Percentiles rank a stretch among this genome's conserved stretches.
These are phyloP conservation scores for Mortierella sp. DNA, from an alignment of 371 early-diverging fungal genomes.

Conservation along the genomic window DNA sequence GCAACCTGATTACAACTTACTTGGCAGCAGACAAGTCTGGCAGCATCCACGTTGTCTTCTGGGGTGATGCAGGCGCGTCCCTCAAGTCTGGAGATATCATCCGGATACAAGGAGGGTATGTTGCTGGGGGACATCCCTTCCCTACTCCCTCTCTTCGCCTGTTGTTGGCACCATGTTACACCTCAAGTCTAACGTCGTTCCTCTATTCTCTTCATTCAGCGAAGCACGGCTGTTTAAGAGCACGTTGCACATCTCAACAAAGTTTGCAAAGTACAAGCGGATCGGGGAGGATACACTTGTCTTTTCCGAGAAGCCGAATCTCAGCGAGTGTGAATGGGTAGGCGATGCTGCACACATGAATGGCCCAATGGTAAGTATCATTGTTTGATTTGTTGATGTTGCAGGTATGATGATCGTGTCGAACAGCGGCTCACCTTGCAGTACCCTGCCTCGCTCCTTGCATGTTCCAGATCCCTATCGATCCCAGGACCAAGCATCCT, in stretches of 20 bases:
- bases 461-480: constrained; percentile 9
- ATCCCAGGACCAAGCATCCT: constrained; percentile 5
- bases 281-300: constrained; percentile 39
- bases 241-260: constrained; percentile 25
- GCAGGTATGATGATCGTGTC: not conserved
- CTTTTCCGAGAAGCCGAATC: constrained; percentile 34
- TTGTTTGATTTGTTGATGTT: too few species aligned
- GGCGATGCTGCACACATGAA: constrained; percentile 17
- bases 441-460: not conserved
- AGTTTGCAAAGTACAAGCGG: constrained; percentile 30
- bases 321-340: constrained; percentile 47
- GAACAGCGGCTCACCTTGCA: not conserved
- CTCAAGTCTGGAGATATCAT: constrained; percentile 33
- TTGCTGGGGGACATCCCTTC: too few species aligned
- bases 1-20: constrained; percentile 32
- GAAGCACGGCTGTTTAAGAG: constrained; percentile 36
- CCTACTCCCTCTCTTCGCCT: not conserved
- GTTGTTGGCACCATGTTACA: not conserved
- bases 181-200: not conserved
- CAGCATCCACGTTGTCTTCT: constrained; percentile 32
- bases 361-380: constrained; percentile 29
- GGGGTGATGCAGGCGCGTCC: constrained; percentile 23
- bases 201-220: constrained; percentile 7
- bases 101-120: constrained; percentile 40
- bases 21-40: constrained; percentile 44